Evolutionary conservation across 108 stramenopile species (phyloP).

Genomic region (Parietichytrium sp.): DNA sequence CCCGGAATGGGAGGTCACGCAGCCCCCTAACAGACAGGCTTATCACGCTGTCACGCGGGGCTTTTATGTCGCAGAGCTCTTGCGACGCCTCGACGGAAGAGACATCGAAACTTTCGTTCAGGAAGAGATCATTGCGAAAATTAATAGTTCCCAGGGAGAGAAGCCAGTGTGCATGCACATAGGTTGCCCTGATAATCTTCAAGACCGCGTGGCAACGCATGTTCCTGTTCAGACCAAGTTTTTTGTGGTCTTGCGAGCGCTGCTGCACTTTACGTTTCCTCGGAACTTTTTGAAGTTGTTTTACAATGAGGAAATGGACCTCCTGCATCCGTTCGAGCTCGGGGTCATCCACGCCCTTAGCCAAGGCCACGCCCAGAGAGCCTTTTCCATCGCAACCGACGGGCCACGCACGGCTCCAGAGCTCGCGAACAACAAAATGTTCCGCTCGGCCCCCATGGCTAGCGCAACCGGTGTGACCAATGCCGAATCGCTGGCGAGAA

Average conservation of each 20-base stretch:
- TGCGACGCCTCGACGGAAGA: constrained; percentile 3
- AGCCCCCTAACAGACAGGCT: neutral
- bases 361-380: neutral
- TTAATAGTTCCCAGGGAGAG: no score
- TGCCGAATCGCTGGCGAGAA: neutral
- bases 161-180: neutral
- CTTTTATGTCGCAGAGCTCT: neutral
- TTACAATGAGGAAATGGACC: neutral
- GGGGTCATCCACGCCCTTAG: neutral
- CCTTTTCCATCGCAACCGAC: neutral
- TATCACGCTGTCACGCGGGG: constrained; percentile 31
- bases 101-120: neutral
- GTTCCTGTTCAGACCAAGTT: neutral
- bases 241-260: neutral
- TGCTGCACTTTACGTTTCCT: neutral
- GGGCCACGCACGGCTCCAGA: neutral
- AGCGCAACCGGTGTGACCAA: neutral
- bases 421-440: neutral
- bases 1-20: neutral
- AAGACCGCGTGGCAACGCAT: neutral
- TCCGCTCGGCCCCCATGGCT: neutral
- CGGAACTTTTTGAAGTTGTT: neutral
- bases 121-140: constrained; percentile 20
- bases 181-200: neutral
- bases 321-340: neutral